These are phyloP conservation scores for Colletotrichum melonis DNA, from an alignment of 2,329 filamentous ascomycete species.

Conservation along the genomic window DNA sequence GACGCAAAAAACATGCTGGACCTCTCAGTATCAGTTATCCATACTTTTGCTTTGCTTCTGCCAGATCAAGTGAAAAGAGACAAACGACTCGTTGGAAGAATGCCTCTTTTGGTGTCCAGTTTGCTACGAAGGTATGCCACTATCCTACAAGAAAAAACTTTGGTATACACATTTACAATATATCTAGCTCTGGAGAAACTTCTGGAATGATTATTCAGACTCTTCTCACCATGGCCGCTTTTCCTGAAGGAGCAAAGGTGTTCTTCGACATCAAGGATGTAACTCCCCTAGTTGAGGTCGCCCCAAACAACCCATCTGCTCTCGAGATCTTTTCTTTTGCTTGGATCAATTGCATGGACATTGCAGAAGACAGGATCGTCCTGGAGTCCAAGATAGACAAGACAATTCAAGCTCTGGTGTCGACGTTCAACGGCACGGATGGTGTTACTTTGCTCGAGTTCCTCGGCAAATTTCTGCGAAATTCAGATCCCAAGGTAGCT, in stretches of 20 bases:
- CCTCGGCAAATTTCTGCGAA: constrained; percentile 63
- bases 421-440: constrained; percentile 69
- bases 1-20: constrained; percentile 71
- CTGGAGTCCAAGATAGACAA: constrained; percentile 56
- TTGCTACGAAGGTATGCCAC: constrained; percentile 62
- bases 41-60: constrained; percentile 70
- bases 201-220: constrained; percentile 66
- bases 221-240: constrained; percentile 66
- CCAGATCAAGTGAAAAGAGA: constrained; percentile 58
- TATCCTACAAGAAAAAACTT: neutral
- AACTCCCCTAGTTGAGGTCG: constrained; percentile 66
- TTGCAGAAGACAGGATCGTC: constrained; percentile 42
- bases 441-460: constrained; percentile 70
- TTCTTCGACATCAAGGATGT: constrained; percentile 63
- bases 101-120: constrained; percentile 64
- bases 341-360: constrained; percentile 63
- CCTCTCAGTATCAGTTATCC: constrained; percentile 70
- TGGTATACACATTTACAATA: neutral
- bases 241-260: constrained; percentile 59
- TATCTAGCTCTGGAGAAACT: constrained; percentile 62
- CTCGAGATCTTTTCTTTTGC: constrained; percentile 67
- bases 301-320: constrained; percentile 63
- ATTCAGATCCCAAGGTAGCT: constrained; percentile 60
- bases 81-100: constrained; percentile 61
- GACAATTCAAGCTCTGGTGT: constrained; percentile 59